Percentiles rank a stretch among this genome's conserved stretches.
phyloP scores from a whole-genome alignment of 768 basidiomycete genomes.

The Scleroderma bovista region DNA sequence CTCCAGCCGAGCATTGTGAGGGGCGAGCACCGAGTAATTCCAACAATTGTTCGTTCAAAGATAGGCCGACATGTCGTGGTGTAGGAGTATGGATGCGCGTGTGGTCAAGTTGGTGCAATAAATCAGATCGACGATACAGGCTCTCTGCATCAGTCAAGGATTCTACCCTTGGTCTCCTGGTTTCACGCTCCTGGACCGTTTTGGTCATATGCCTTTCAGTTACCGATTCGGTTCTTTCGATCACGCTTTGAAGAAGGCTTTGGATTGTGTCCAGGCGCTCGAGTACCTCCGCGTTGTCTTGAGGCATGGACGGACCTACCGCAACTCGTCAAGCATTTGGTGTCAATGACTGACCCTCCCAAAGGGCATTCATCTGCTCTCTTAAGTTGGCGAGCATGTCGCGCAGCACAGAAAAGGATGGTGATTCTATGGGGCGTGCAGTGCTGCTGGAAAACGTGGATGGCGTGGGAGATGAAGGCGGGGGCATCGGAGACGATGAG shows the following conservation, averaged over 20 bases:
- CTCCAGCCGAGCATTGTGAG: slow-evolving; percentile 32
- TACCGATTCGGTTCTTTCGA: slow-evolving; percentile 6
- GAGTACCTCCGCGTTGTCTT: slow-evolving; percentile 39
- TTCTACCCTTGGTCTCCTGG: too few species aligned
- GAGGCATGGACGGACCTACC: slow-evolving; percentile 37
- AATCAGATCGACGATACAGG: slow-evolving; percentile 17
- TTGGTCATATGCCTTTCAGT: slow-evolving; percentile 14
- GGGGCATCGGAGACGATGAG: slow-evolving; percentile 29
- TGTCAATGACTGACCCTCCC: slow-evolving; percentile 59
- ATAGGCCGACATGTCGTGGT: slow-evolving; percentile 35
- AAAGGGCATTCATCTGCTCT: slow-evolving; percentile 52
- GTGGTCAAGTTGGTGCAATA: slow-evolving; percentile 22
- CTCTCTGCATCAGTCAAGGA: too few species aligned
- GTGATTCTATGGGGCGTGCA: slow-evolving; percentile 29
- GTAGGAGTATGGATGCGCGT: slow-evolving; percentile 41
- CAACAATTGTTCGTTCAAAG: too few species aligned
- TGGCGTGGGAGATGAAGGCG: too few species aligned
- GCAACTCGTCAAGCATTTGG: slow-evolving; percentile 57
- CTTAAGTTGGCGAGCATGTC: slow-evolving; percentile 53
- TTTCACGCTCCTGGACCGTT: slow-evolving; percentile 12
- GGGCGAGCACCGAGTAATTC: slow-evolving; percentile 50
- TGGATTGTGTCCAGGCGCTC: slow-evolving; percentile 24
- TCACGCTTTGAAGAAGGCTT: slow-evolving; percentile 13
- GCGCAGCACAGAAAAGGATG: slow-evolving; percentile 40
- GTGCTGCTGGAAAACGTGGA: slow-evolving; percentile 34